Percentiles rank a stretch among this genome's conserved stretches.
These are phyloP conservation scores for Grifola frondosa DNA, from an alignment of 1,284 basidiomycete species.

Conservation along the genomic window DNA sequence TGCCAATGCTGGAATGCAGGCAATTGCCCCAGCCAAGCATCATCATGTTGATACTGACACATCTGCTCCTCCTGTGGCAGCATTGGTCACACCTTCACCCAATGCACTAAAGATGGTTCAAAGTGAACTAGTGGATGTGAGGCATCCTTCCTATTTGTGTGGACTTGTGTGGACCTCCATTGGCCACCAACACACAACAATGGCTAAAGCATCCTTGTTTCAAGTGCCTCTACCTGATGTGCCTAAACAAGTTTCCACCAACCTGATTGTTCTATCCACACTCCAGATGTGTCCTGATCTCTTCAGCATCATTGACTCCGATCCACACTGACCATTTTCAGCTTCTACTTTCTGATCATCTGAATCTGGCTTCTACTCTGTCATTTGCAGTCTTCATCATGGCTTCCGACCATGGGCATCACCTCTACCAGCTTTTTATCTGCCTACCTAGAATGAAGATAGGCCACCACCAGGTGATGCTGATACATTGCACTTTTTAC, in stretches of 20 bases:
- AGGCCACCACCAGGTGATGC: too few relatives aligned
- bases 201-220: neutral
- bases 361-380: too few relatives aligned
- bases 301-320: constrained; percentile 36
- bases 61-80: too few relatives aligned
- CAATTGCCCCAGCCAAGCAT: too few relatives aligned
- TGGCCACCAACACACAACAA: neutral
- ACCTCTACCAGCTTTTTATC: neutral
- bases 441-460: too few relatives aligned
- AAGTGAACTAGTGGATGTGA: neutral
- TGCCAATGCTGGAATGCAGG: too few relatives aligned
- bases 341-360: constrained; percentile 31
- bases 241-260: constrained; percentile 3
- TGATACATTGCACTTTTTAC: too few relatives aligned
- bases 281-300: constrained; percentile 22
- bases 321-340: constrained; percentile 34
- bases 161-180: neutral
- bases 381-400: too few relatives aligned
- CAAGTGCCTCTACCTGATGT: constrained; percentile 8
- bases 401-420: constrained; percentile 4
- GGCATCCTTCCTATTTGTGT: neutral
- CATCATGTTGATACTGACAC: too few relatives aligned
- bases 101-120: too few relatives aligned
- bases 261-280: constrained; percentile 7
- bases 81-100: too few relatives aligned